A percentile compares a stretch with the other conserved stretches of the same genome.
Evolutionary conservation across 805 yeast genomes (phyloP).

Genomic region (Dipodascopsis tothii): DNA sequence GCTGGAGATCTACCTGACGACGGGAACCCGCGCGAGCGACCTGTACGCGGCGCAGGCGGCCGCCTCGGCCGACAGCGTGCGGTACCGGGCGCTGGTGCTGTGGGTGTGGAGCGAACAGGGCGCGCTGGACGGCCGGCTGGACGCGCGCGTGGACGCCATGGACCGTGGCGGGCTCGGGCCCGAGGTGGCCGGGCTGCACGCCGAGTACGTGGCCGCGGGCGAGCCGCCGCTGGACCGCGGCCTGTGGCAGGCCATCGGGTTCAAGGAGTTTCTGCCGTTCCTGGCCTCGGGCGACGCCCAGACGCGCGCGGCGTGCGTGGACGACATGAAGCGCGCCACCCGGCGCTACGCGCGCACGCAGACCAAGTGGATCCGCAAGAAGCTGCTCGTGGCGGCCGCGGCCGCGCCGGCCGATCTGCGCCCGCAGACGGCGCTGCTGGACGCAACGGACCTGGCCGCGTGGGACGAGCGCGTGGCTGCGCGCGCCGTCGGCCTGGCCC

Average conservation of each 20-base stretch:
- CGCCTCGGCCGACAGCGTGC: neutral
- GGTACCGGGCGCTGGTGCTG: constrained; percentile 43
- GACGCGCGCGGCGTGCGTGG: constrained; percentile 43
- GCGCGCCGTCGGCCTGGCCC: constrained; percentile 48
- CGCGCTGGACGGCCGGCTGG: constrained; percentile 55
- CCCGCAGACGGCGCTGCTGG: constrained; percentile 58
- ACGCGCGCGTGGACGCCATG: constrained; percentile 79
- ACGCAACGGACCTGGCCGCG: constrained; percentile 60
- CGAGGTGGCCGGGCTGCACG: constrained; percentile 59
- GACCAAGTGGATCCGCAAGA: constrained; percentile 80
- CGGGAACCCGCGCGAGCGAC: constrained; percentile 63
- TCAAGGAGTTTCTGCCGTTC: constrained; percentile 81
- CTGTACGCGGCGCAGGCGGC: constrained; percentile 54
- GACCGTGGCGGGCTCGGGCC: constrained; percentile 54
- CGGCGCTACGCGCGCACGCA: constrained; percentile 82
- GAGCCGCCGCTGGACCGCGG: constrained; percentile 60
- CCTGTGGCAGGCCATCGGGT: constrained; percentile 91
- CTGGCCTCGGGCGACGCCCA: constrained; percentile 28
- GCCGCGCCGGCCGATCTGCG: constrained; percentile 44
- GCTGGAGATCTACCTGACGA: constrained; percentile 63
- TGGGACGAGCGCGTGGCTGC: constrained; percentile 56
- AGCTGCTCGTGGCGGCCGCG: constrained; percentile 44
- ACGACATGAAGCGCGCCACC: constrained; percentile 75
- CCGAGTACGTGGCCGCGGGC: constrained; percentile 28
- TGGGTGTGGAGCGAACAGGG: constrained; percentile 74